Conservation (phyloP, 2,329 filamentous ascomycete genomes). For the Neofusicoccum sp. region DNA sequence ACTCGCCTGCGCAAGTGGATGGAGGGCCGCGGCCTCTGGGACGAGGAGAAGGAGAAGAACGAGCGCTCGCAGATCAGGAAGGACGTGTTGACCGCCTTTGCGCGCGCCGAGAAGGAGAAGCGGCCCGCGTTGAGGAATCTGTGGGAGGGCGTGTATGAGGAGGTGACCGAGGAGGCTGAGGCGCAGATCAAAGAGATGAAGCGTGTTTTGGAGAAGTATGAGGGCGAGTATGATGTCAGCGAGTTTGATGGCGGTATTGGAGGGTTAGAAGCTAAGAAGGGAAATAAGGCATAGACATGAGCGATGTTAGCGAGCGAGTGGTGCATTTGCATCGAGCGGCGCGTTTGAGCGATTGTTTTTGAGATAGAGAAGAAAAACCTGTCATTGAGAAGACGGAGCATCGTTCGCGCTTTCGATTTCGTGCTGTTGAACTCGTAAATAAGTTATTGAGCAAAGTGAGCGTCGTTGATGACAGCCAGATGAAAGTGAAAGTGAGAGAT, state of each 20-base stretch:
- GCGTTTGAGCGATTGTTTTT: not conserved
- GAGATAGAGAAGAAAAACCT: too few species aligned
- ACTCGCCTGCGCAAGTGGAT: constrained; percentile 86
- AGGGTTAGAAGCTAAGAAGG: constrained; percentile 49
- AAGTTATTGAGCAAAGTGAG: too few species aligned
- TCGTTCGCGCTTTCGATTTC: too few species aligned
- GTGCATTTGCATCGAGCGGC: not conserved
- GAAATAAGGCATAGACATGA: not conserved
- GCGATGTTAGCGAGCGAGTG: too few species aligned
- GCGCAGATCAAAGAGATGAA: constrained; percentile 74
- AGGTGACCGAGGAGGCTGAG: constrained; percentile 74
- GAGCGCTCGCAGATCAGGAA: constrained; percentile 65
- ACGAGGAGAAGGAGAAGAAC: constrained; percentile 76
- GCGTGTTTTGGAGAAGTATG: constrained; percentile 79
- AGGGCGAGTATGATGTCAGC: constrained; percentile 83
- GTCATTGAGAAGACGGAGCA: too few species aligned
- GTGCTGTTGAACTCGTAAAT: too few species aligned
- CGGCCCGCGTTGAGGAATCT: constrained; percentile 69
- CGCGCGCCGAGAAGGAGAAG: constrained; percentile 77
- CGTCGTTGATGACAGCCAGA: too few species aligned
- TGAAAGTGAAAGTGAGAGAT: too few species aligned
- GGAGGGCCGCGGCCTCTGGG: constrained; percentile 79
- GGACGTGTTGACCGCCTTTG: constrained; percentile 80
- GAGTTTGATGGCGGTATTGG: constrained; percentile 72
- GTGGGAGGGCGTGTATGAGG: constrained; percentile 89